Evolutionary conservation across 2,329 filamentous ascomycete genomes (phyloP).

Genomic region (Ceratocystiopsis minuta): DNA sequence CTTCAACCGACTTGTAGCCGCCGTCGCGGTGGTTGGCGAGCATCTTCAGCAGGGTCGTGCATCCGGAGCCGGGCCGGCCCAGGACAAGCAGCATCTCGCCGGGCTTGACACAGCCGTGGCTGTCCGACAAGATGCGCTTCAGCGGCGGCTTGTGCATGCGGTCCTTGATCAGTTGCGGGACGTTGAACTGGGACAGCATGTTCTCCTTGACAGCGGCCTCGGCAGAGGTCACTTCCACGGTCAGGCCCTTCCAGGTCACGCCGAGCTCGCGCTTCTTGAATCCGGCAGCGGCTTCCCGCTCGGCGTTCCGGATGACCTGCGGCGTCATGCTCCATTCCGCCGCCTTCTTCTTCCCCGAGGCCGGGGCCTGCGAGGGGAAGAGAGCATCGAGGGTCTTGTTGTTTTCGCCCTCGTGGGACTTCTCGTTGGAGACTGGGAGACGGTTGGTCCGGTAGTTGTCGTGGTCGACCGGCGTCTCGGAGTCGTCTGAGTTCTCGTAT

Average conservation of each 20-base stretch:
- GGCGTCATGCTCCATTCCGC: not conserved
- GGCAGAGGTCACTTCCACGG: constrained; percentile 40
- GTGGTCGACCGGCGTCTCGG: constrained; percentile 1
- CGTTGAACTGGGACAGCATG: constrained; percentile 39
- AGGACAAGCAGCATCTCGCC: constrained; percentile 40
- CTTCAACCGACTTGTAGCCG: constrained; percentile 44
- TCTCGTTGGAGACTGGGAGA: not conserved
- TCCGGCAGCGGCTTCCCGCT: not conserved
- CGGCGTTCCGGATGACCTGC: constrained; percentile 1
- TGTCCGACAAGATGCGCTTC: constrained; percentile 45
- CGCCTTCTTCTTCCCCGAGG: not conserved
- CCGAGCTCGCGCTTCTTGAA: constrained; percentile 24
- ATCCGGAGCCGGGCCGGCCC: constrained; percentile 39
- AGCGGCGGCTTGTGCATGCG: constrained; percentile 36
- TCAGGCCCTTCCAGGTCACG: constrained; percentile 46
- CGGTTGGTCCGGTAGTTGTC: not conserved
- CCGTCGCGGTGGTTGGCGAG: constrained; percentile 56
- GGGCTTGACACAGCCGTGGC: constrained; percentile 34
- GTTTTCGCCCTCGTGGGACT: too few relatives aligned
- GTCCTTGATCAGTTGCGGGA: constrained; percentile 34
- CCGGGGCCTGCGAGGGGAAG: too few relatives aligned
- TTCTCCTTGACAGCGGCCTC: constrained; percentile 50
- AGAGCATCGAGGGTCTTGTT: too few relatives aligned
- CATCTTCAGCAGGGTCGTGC: constrained; percentile 37
- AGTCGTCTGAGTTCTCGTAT: constrained; percentile 1